A percentile compares a stretch with the other conserved stretches of the same genome.
Conservation (phyloP, 164 flowering plant genomes). For the Berberis vulgaris region DNA sequence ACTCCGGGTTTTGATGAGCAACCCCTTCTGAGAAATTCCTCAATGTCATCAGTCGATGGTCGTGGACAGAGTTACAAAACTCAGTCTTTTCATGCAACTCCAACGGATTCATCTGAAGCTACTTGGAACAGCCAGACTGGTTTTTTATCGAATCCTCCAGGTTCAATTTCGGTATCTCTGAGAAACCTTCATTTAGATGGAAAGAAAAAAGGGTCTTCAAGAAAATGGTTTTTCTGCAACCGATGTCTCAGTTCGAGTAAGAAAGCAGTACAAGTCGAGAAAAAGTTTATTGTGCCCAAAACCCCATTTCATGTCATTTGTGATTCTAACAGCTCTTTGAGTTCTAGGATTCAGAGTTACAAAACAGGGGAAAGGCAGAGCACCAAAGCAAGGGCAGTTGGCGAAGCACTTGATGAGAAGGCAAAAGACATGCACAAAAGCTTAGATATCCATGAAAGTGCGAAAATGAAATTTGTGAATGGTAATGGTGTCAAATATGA, state of each 20-base stretch:
- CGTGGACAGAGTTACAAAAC: constrained; percentile 33
- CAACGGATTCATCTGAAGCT: constrained; percentile 86
- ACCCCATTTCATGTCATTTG: constrained; percentile 2
- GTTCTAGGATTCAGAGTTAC: no score
- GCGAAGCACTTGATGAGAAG: no score
- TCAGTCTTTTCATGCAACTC: constrained; percentile 65
- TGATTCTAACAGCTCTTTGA: not conserved
- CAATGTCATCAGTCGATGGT: constrained; percentile 47
- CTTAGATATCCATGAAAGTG: no score
- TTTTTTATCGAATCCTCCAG: constrained; percentile 56
- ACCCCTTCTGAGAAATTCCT: constrained; percentile 39
- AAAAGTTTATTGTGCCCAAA: constrained; percentile 12
- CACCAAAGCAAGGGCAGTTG: no score
- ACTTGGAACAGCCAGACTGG: constrained; percentile 95
- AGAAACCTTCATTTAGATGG: constrained; percentile 13
- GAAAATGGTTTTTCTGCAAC: constrained; percentile 44
- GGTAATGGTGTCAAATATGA: no score
- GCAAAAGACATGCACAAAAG: no score
- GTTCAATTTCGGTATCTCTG: constrained; percentile 34
- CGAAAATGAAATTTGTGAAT: no score
- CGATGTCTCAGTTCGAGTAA: constrained; percentile 67
- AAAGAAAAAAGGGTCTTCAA: constrained; percentile 14
- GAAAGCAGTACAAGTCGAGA: constrained; percentile 52
- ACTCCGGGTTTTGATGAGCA: not conserved
- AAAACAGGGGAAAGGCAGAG: no score